Evolutionary conservation across 179 eudicot genomes (phyloP).

Genomic region (Carnegiea gigantea): DNA sequence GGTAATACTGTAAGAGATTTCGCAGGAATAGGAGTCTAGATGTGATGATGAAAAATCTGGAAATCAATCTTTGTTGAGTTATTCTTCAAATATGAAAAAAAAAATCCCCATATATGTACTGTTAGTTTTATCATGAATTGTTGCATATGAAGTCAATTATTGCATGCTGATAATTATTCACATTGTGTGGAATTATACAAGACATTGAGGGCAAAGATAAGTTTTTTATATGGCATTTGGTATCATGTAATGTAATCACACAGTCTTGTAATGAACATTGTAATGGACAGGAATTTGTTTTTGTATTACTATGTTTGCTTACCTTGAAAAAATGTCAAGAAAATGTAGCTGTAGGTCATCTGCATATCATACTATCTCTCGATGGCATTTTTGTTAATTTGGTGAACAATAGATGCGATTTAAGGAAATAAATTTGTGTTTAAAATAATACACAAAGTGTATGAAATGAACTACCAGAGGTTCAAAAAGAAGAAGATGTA

Average conservation of each 20-base stretch:
- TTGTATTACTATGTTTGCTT: neutral
- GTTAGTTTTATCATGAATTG: conserved; percentile 13
- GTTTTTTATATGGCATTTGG: neutral
- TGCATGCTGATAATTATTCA: conserved; percentile 19
- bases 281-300: neutral
- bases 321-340: neutral
- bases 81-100: neutral
- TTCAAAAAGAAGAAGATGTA: too few species aligned
- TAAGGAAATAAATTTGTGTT: neutral
- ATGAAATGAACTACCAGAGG: too few species aligned
- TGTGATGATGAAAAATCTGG: conserved; percentile 3
- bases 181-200: conserved; percentile 1
- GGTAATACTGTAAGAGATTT: conserved; percentile 42
- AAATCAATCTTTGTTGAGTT: conserved; percentile 2
- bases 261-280: neutral
- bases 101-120: conserved; percentile 3
- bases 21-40: conserved; percentile 28
- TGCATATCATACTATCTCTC: neutral
- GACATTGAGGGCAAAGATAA: neutral
- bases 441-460: too few species aligned
- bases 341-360: neutral
- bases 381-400: neutral
- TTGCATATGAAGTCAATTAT: conserved; percentile 14
- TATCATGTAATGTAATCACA: conserved; percentile 2
- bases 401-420: neutral